Evolutionary conservation across 2,329 filamentous ascomycete genomes (phyloP).

Genomic region (Alternaria viburni): DNA sequence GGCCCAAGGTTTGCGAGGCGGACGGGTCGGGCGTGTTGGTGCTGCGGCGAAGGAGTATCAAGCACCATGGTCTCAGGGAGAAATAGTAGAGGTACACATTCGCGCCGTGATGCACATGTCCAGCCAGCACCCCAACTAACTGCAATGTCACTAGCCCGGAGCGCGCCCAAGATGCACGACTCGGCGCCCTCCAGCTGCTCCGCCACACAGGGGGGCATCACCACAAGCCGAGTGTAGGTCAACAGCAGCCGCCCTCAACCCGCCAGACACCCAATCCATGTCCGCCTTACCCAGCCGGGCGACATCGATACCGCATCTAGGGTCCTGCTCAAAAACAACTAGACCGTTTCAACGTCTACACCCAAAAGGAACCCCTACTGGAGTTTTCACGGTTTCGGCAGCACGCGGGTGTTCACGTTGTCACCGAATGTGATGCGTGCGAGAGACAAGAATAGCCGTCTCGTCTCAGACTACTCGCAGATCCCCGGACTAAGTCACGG

Average conservation of each 20-base stretch:
- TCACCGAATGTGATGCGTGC: background rate
- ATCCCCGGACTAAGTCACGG: background rate
- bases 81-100: slow-evolving; percentile 2
- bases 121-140: background rate
- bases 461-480: background rate
- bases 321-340: background rate
- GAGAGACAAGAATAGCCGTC: slow-evolving; percentile 3
- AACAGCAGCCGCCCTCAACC: background rate
- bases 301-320: background rate
- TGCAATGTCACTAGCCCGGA: slow-evolving; percentile 2
- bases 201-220: slow-evolving; percentile 2
- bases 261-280: background rate
- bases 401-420: background rate
- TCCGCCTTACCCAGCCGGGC: background rate
- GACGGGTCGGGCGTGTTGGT: slow-evolving; percentile 1
- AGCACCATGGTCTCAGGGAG: slow-evolving; percentile 15
- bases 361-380: background rate
- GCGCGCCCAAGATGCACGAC: slow-evolving; percentile 3
- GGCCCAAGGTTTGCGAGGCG: slow-evolving; percentile 6
- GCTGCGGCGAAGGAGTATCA: slow-evolving; percentile 12
- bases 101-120: background rate
- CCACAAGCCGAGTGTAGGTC: background rate
- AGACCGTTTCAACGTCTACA: background rate
- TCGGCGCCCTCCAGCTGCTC: slow-evolving; percentile 1
- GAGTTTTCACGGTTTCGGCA: background rate